Base-by-base conservation (phyloP, 148 eudicot species). In the Agrostemma githago region DNA sequence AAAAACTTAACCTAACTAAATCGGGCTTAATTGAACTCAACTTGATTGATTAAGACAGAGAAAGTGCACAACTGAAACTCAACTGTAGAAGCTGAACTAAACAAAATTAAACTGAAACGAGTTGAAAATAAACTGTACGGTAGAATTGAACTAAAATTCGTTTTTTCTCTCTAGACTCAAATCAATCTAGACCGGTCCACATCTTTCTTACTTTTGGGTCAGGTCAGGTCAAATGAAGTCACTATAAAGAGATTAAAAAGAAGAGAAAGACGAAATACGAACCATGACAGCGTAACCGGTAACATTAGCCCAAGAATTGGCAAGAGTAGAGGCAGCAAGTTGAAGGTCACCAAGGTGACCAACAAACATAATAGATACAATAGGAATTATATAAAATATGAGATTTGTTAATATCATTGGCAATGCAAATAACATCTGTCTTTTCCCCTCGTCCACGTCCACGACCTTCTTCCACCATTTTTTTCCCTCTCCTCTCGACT, bases 241-340 rank as follows among this genome's bases (percentile, higher is more conserved):
- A 26, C 1, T 26, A 1, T 26, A 26, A 26, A 12, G 20, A 16
- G 19, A 3, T 4, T 2, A 40, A 15, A n/a, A 66, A 40, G 41
- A 66, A 2, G 11, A 15, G 17, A n/a, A 66, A 12, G 20, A 6
- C 4, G 51, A 11, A 4, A 3, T 9, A 66, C 11, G 11, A 69
- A 93, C 98, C 98, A 93, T 84, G 79, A 93, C 72, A 57, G 91
- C 72, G n/a, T 82, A 77, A 60, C 98, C 98, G 61, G 92, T 71
- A 78, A 93, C 95, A 40, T 79, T 81, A 37, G 92, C 86, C 97
- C 97, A 93, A 2, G 95, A 88, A 61, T 89, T 89, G 20, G 97
- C 98, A 37, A 93, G 95, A 42, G 85, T 93, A 6, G 98, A 39
- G 14, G 79, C 86, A n/a, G 95, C 95, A 37, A 93, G 95, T 76